phyloP scores from a whole-genome alignment of 2,329 filamentous ascomycete species.

The Nannizzia gypsea region DNA sequence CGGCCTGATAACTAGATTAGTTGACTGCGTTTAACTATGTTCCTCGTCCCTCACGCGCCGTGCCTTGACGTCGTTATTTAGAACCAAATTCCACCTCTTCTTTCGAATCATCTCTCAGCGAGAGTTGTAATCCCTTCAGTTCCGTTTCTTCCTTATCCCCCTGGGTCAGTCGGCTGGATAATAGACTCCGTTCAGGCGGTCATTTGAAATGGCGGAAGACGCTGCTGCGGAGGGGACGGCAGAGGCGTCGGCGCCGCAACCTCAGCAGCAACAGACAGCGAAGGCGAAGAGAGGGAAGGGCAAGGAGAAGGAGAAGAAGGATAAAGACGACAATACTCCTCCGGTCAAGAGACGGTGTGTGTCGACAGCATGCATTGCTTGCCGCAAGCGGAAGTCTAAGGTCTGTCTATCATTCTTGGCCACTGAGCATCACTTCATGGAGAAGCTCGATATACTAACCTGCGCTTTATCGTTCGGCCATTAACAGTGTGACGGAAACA shows the following conservation, averaged over 20 bases:
- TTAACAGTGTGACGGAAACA: conserved; percentile 66
- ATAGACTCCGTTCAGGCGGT: background rate
- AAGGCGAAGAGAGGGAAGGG: background rate
- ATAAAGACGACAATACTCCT: conserved; percentile 16
- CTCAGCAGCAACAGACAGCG: background rate
- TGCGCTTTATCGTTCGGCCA: background rate
- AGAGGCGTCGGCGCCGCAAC: background rate
- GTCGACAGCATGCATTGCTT: conserved; percentile 74
- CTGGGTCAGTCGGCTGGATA: background rate
- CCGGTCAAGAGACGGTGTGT: conserved; percentile 59
- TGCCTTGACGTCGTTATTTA: background rate
- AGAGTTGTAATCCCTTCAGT: background rate
- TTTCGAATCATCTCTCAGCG: background rate
- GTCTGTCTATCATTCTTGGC: conserved; percentile 24
- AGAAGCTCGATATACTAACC: background rate
- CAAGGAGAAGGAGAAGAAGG: conserved; percentile 3
- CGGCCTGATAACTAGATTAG: no score
- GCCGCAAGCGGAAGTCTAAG: conserved; percentile 67
- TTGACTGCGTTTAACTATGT: background rate
- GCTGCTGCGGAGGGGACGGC: background rate
- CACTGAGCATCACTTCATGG: conserved; percentile 3
- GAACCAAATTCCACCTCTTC: background rate
- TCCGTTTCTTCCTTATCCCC: background rate
- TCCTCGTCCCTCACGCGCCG: background rate
- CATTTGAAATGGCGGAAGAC: background rate